A percentile compares a stretch with the other conserved stretches of the same genome.
These are phyloP conservation scores for Xylogone sp. DNA, from an alignment of 2,329 filamentous ascomycete genomes.

Conservation along the genomic window DNA sequence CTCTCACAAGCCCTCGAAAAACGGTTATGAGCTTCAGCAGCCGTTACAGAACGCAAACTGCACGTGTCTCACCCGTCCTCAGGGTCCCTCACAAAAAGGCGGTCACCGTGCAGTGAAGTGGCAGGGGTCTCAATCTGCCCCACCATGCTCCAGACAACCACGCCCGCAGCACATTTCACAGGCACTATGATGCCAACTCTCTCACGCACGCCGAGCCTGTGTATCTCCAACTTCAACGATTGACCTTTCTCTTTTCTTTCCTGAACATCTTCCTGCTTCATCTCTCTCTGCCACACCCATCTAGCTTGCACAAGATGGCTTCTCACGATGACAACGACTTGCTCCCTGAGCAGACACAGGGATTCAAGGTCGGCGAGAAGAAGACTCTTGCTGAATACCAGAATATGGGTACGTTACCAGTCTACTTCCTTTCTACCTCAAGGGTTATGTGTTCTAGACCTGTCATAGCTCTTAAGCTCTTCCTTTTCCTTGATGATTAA, in stretches of 20 bases:
- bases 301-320: slow-evolving; percentile 22
- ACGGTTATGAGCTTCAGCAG: neutral
- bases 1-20: neutral
- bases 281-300: neutral
- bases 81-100: slow-evolving; percentile 6
- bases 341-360: slow-evolving; percentile 81
- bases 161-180: slow-evolving; percentile 45
- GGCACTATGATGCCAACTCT: neutral
- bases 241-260: neutral
- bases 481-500: neutral
- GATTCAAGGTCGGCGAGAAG: slow-evolving; percentile 99
- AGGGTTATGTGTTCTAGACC: neutral
- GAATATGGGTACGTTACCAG: slow-evolving; percentile 70
- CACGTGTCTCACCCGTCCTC: slow-evolving; percentile 4
- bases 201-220: neutral
- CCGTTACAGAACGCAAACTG: neutral
- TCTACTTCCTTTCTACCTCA: neutral
- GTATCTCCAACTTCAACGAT: neutral
- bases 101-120: slow-evolving; percentile 3
- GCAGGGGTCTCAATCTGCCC: slow-evolving; percentile 9
- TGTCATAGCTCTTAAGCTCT: neutral
- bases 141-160: slow-evolving; percentile 58
- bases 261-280: neutral
- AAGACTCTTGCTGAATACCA: slow-evolving; percentile 95
- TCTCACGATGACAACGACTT: slow-evolving; percentile 71